phyloP scores from a whole-genome alignment of 768 basidiomycete genomes.

The Podaxis pistillaris region DNA sequence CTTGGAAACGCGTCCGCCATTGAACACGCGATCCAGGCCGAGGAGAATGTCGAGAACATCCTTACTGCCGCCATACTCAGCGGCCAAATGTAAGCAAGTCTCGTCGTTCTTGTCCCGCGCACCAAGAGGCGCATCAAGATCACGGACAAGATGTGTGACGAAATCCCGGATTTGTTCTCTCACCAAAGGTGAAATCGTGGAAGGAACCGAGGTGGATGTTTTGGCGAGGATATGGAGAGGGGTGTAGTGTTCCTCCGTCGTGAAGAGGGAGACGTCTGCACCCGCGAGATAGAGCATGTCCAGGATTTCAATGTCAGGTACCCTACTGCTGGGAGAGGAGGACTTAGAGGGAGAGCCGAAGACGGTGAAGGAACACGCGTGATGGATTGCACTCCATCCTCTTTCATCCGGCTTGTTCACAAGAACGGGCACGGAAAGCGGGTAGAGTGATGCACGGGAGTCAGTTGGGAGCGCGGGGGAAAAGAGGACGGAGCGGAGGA shows the following conservation, averaged over 20 bases:
- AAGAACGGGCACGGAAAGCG: conserved; percentile 49
- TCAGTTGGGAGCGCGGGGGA: conserved; percentile 38
- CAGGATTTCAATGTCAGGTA: conserved; percentile 59
- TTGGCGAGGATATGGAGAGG: conserved; percentile 67
- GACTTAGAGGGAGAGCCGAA: conserved; percentile 1
- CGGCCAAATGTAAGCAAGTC: conserved; percentile 79
- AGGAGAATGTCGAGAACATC: conserved; percentile 64
- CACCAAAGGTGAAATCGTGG: conserved; percentile 13
- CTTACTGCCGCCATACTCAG: conserved; percentile 67
- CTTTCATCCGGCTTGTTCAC: conserved; percentile 66
- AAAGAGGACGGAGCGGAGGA: conserved; percentile 57
- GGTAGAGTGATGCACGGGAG: conserved; percentile 39
- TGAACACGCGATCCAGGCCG: conserved; percentile 48
- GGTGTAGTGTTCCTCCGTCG: conserved; percentile 59
- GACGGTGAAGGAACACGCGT: conserved; percentile 47
- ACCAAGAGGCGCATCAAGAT: conserved; percentile 67
- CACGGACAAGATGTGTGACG: conserved; percentile 63
- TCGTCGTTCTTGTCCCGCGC: conserved; percentile 67
- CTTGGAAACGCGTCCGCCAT: conserved; percentile 49
- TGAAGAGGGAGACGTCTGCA: conserved; percentile 72
- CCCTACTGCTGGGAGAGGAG: conserved; percentile 29
- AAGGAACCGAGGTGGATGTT: conserved; percentile 28
- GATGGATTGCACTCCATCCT: conserved; percentile 75
- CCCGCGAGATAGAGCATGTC: conserved; percentile 76
- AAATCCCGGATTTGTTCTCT: conserved; percentile 32